Evolutionary conservation across 192 early-diverging fungal genomes (phyloP), one percentile per base, ranked within the genome.

Genomic region (Obelidium mucronatum): DNA sequence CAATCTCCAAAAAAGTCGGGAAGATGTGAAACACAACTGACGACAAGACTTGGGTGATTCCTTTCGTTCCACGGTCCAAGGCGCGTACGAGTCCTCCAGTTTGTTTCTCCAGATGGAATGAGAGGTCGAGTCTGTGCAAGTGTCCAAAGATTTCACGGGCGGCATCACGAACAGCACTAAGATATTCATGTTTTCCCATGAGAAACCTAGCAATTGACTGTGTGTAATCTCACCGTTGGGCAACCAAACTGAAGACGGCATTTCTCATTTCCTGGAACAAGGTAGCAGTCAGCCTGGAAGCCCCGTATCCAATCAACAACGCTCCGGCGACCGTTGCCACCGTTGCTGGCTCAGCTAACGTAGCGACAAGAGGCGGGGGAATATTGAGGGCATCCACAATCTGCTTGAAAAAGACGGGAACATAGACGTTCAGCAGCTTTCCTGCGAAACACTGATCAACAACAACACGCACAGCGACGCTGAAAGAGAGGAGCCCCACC

Each of bases 71-170:
- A 28, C 98, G 88, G 83, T 99, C 98, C 71, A 99, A 96, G 31
- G 98, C 96, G 5, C 98, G 89, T 42, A 94, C 96, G 44, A 99
- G 85, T 2, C 96, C 98, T 73, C 98, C 98, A 2, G 98, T 99
- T 82, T 99, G 96, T 40, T 97, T 88, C 24, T 90, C 88, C 22
- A 98, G 81, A 81, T 99, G 98, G 81, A 97, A 99, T 33, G 85
- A 88, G 65, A 97, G 86, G 67, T 99, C 97, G 54, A 98, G 82
- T 53, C 89, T 75, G 56, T 94, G 90, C 55, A 99, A 79, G 76
- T 99, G 98, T 74, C 89, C 87, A 86, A 97, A 99, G 3, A 98
- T 95, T 67, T 92, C 90, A 24, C 91, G 85, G 3, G 96, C 91
- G 13, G 97, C 91, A 31, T 85, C 86, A 39, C 96, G 90, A 64